phyloP scores from a whole-genome alignment of 805 yeast genomes.

The Wickerhamomyces alni region DNA sequence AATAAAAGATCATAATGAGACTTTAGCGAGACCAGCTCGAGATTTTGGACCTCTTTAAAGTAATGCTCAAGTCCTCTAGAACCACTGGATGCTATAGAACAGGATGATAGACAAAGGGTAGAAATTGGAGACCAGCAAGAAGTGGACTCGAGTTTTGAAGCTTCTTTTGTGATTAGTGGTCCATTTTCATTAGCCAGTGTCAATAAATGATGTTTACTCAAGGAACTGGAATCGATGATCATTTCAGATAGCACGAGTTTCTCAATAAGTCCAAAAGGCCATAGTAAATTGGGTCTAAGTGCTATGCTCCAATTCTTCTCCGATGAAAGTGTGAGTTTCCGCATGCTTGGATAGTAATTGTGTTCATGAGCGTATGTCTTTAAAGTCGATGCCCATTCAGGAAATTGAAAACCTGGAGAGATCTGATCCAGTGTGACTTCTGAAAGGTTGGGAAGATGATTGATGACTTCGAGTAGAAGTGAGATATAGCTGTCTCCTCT shows the following conservation, averaged over 20 bases:
- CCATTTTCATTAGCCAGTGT: constrained; percentile 21
- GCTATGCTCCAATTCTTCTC: constrained; percentile 50
- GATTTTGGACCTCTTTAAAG: constrained; percentile 32
- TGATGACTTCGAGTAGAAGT: constrained; percentile 34
- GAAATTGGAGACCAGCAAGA: constrained; percentile 29
- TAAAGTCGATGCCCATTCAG: constrained; percentile 22
- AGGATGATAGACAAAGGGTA: constrained; percentile 26
- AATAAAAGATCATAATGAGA: constrained; percentile 43
- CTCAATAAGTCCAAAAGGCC: constrained; percentile 39
- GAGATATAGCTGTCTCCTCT: constrained; percentile 24
- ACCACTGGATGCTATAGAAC: constrained; percentile 31
- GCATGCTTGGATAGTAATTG: constrained; percentile 22
- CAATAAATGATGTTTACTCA: constrained; percentile 24
- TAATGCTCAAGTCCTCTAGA: constrained; percentile 30
- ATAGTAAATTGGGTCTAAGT: constrained; percentile 38
- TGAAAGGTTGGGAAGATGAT: constrained; percentile 40
- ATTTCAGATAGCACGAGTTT: constrained; percentile 40
- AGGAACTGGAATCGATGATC: constrained; percentile 38
- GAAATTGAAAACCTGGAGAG: constrained; percentile 43
- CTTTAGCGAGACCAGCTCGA: constrained; percentile 33
- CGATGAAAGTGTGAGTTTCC: constrained; percentile 32
- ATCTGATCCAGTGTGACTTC: constrained; percentile 37
- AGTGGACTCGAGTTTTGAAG: constrained; percentile 10
- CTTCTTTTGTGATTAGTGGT: constrained; percentile 14
- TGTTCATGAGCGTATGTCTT: constrained; percentile 22